Base-by-base conservation (phyloP, 768 basidiomycete species). In the Collybiopsis confluens region DNA sequence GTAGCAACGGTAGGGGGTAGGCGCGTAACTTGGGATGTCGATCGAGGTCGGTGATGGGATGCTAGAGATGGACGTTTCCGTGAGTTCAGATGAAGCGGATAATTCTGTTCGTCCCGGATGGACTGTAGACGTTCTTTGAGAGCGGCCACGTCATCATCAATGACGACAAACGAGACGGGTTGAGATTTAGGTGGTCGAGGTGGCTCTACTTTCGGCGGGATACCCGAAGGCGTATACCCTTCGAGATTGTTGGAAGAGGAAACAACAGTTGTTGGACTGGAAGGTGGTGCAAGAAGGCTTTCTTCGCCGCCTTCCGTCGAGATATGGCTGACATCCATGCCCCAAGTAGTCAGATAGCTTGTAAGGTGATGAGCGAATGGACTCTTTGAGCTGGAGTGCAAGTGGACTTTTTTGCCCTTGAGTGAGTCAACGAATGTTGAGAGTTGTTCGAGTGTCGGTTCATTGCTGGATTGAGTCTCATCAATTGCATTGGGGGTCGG, bases 281-380 rank as follows among this genome's bases (percentile, higher is more conserved):
- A 51, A 3, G 48, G 65, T 58, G 27, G 56, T 42, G 45, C 68
- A 4, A 59, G 64, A 49, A 62, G 58, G 7, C 62, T 65, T 48
- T 88, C 83, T 2, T 67, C 67, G 20, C 78, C 80, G 10, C 76
- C 74, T 48, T 85, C 83, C 1, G 80, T 73, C 7, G 86, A 83
- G 41, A 85, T 76, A 70, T 94, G 92, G 48, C 82, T 85, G 40
- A 98, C 86, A 62, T 96, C 92, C 85, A 98, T 81, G 11, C 95
- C 94, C 96, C 96, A 98, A 4, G 89, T 82, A 20, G 90, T 90
- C 54, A 99, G 77, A 69, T 96, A 97, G 60, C 88, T 89, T 23
- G 94, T 94, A 33, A 99, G 74, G 67, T 97, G 92, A 48, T 88
- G 90, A 0, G 94, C 95, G 63, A 98, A 99, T 2, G 86, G 82